Percentiles rank a stretch among this genome's conserved stretches.
These are phyloP conservation scores for Cerioporus squamosus DNA, from an alignment of 1,284 basidiomycete species.

Conservation along the genomic window DNA sequence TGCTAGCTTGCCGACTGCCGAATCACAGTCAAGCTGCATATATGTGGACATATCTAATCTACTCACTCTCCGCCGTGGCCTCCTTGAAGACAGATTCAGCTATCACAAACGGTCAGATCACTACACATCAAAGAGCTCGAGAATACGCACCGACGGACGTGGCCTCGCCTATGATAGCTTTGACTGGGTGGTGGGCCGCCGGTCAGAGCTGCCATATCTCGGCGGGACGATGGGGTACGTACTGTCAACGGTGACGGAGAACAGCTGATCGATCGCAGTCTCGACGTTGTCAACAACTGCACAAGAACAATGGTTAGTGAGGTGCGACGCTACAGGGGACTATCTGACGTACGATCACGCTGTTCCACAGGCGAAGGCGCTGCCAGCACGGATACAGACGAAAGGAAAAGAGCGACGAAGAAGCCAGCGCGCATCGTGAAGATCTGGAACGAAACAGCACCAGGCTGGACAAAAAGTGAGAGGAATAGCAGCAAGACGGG, in stretches of 20 bases:
- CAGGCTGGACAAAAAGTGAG: conserved; percentile 4
- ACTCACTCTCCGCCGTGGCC: conserved; percentile 9
- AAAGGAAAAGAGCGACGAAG: conserved; percentile 5
- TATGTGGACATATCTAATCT: no score
- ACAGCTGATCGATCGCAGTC: conserved; percentile 3
- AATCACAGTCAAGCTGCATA: background rate
- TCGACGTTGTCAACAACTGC: conserved; percentile 8
- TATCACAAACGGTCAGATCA: background rate
- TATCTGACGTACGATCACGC: conserved; percentile 8
- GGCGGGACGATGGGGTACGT: background rate
- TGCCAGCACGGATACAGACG: conserved; percentile 6
- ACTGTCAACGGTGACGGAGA: conserved; percentile 8
- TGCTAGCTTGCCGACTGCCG: conserved; percentile 5
- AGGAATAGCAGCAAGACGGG: background rate
- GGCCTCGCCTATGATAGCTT: background rate
- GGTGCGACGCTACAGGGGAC: no score
- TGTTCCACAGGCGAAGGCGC: conserved; percentile 10
- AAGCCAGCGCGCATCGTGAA: conserved; percentile 15
- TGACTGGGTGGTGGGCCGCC: background rate
- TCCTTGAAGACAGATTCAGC: conserved; percentile 8
- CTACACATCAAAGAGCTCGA: no score
- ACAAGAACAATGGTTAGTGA: no score
- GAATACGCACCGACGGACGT: conserved; percentile 1
- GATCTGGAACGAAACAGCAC: background rate
- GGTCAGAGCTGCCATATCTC: background rate